Evolutionary conservation across 768 basidiomycete species (phyloP).

Genomic region (Boletus vermiculosoides): DNA sequence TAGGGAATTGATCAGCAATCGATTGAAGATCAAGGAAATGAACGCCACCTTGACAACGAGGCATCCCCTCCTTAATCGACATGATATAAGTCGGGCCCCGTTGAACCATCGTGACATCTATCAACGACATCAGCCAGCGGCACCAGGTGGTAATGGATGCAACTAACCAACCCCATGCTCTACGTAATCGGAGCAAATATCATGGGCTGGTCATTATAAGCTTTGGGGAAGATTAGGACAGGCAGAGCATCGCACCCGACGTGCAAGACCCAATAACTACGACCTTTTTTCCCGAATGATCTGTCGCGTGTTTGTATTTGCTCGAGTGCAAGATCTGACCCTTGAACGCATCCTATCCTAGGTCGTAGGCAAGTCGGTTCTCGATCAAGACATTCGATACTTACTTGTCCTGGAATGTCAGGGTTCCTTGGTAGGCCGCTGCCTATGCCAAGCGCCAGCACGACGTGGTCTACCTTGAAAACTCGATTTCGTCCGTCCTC

Average conservation of each 20-base stretch:
- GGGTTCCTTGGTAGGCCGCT: constrained; percentile 47
- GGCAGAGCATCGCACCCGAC: constrained; percentile 41
- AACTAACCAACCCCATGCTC: constrained; percentile 45
- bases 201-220: constrained; percentile 39
- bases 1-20: not conserved
- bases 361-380: constrained; percentile 1
- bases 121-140: not conserved
- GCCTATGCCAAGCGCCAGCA: constrained; percentile 49
- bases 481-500: constrained; percentile 34
- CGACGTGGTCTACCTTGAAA: constrained; percentile 49
- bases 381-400: not conserved
- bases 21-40: constrained; percentile 14
- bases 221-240: not conserved
- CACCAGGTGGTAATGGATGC: not conserved
- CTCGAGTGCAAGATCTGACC: constrained; percentile 62
- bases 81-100: constrained; percentile 55
- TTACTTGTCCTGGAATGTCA: constrained; percentile 43
- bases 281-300: constrained; percentile 67
- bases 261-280: constrained; percentile 68
- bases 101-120: constrained; percentile 50
- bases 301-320: constrained; percentile 51
- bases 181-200: constrained; percentile 47
- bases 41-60: constrained; percentile 20
- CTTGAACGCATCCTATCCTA: constrained; percentile 52
- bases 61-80: constrained; percentile 42